Conservation (phyloP, 1,284 basidiomycete species). For the Naganishia cerealis region DNA sequence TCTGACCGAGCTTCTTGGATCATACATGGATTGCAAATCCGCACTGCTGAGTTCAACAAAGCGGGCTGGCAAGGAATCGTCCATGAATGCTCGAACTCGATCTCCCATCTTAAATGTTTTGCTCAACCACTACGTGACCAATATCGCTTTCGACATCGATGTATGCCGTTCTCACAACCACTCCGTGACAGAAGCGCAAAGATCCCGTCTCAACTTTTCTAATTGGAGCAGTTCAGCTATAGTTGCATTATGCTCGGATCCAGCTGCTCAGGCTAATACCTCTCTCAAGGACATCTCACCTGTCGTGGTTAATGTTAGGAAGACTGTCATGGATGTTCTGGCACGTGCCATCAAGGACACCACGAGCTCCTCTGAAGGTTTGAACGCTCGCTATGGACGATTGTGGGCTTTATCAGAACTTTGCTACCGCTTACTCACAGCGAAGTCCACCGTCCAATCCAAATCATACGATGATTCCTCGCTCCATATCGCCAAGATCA, state of each 20-base stretch:
- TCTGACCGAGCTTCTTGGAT: constrained; percentile 83
- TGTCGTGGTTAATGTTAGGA: constrained; percentile 81
- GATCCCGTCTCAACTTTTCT: constrained; percentile 59
- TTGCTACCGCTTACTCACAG: constrained; percentile 81
- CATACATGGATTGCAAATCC: constrained; percentile 85
- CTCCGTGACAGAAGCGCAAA: constrained; percentile 30
- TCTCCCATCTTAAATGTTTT: constrained; percentile 26
- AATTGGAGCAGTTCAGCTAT: constrained; percentile 87
- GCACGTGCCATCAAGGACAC: constrained; percentile 83
- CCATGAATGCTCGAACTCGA: constrained; percentile 34
- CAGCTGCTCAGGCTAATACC: constrained; percentile 53
- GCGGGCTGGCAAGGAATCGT: constrained; percentile 31
- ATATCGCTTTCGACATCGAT: constrained; percentile 32
- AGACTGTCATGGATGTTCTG: constrained; percentile 84
- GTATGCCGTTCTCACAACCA: constrained; percentile 25
- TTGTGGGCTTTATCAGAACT: constrained; percentile 84
- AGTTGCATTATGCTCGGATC: constrained; percentile 87
- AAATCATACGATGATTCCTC: constrained; percentile 70
- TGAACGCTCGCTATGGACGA: constrained; percentile 81
- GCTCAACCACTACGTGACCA: constrained; percentile 54
- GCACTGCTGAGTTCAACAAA: constrained; percentile 51
- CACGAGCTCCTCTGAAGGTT: constrained; percentile 59
- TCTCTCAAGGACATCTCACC: constrained; percentile 70
- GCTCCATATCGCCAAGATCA: constrained; percentile 91
- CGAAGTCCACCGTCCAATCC: constrained; percentile 63